A percentile compares a stretch with the other conserved stretches of the same genome.
Conservation (phyloP, 495 filamentous ascomycete species). For the Penicillium bialowiezense region DNA sequence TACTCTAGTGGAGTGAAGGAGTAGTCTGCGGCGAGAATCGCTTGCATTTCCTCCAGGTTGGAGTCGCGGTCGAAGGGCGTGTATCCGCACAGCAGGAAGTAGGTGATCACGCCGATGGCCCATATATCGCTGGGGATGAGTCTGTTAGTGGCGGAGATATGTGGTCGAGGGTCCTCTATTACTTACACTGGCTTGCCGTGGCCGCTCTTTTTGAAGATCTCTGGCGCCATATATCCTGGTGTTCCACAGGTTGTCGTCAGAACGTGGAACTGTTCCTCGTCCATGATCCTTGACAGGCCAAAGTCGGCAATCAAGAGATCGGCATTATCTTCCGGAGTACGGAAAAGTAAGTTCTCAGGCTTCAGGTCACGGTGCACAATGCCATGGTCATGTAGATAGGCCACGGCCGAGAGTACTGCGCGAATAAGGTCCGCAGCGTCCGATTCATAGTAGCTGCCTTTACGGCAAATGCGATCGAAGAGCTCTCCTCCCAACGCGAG, state of each 20-base stretch:
- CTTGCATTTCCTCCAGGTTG: slow-evolving; percentile 98
- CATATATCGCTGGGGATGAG: slow-evolving; percentile 59
- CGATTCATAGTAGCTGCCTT: slow-evolving; percentile 96
- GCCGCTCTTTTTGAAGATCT: slow-evolving; percentile 77
- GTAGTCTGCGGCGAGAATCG: slow-evolving; percentile 94
- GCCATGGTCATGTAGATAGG: slow-evolving; percentile 96
- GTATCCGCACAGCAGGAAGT: slow-evolving; percentile 97
- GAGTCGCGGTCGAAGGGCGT: slow-evolving; percentile 97
- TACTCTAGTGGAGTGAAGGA: slow-evolving; percentile 93
- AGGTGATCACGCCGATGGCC: slow-evolving; percentile 83
- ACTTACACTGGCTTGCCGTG: slow-evolving; percentile 77
- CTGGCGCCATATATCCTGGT: slow-evolving; percentile 91
- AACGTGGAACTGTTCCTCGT: slow-evolving; percentile 98
- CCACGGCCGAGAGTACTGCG: slow-evolving; percentile 92
- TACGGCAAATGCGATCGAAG: slow-evolving; percentile 97
- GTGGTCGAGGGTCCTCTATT: no score
- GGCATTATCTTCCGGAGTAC: slow-evolving; percentile 56
- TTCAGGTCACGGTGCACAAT: slow-evolving; percentile 89
- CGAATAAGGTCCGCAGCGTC: slow-evolving; percentile 95
- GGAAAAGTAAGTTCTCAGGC: slow-evolving; percentile 53
- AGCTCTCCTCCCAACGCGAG: slow-evolving; percentile 95
- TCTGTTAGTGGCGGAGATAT: not conserved
- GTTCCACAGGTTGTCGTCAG: slow-evolving; percentile 97
- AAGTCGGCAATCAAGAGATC: slow-evolving; percentile 94
- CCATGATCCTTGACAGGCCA: slow-evolving; percentile 92